Base-by-base conservation (phyloP, 148 eudicot genomes). In the Gaultheria prostrata region DNA sequence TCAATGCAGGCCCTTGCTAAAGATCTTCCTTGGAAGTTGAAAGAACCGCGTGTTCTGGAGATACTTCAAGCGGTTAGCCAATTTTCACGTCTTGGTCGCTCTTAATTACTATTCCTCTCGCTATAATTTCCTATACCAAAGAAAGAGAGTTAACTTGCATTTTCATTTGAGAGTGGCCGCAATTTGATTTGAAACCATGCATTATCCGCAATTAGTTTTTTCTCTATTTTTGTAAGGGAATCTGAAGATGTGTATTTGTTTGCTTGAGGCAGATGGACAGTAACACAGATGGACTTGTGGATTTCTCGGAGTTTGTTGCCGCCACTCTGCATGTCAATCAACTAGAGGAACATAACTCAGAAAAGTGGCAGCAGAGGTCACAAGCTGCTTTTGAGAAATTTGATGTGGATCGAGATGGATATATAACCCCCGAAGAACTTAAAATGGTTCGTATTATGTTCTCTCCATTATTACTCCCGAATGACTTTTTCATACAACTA, bases 341-440 rank as follows among this genome's bases (percentile, higher is more conserved):
- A 85, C 83, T 96, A 86, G 97, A 96, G 53, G 95, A 96, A 86
- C 94, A 90, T 84, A 90, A 94, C 88, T 86, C 91, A 18, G 92
- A 89, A 79, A 96, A 90, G 86, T 96, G 99, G 99, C 93, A 90
- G 56, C 88, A 89, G 75, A 82, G 88, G 57, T 96, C 98, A 54
- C 95, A 88, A 88, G 94, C 94, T 84, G 99, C 99, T 85, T 96
- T 96, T 75, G 98, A 96, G 77, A 93, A 94, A 91, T 96, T 96
- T 83, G 98, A 96, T 82, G 91, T 96, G 33, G 95, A 96, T 86
- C 87, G 82, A 90, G 98, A 96, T 87, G 99, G 99, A 77, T 94
- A 71, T 78, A 96, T 96, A 70, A 96, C 97, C 17, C 89, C 99
- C 10, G 98, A 94, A 48, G 99, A 96, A 89, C 92, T 96, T 81